Conservation (phyloP, 2,329 filamentous ascomycete species). For the Stagonosporopsis chrysanthemi region DNA sequence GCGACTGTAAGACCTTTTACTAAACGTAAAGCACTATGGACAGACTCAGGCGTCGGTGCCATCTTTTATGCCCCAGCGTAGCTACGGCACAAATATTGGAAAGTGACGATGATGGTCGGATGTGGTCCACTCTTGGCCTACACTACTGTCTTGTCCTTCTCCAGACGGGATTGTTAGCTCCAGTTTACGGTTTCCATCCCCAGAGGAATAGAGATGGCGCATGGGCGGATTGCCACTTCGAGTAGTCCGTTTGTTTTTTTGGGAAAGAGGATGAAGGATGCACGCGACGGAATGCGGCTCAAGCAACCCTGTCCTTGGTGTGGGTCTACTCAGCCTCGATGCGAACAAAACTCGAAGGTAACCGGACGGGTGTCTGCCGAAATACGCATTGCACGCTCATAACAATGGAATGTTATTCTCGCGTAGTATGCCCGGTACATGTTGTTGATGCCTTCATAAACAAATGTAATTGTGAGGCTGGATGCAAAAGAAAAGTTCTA, state of each 20-base stretch:
- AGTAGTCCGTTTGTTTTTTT: neutral
- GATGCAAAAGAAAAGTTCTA: neutral
- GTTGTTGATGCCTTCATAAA: neutral
- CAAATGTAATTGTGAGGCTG: neutral
- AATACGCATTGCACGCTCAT: neutral
- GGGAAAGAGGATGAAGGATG: neutral
- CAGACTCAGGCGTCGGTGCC: constrained; percentile 2
- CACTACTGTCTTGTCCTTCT: constrained; percentile 13
- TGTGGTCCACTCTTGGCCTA: constrained; percentile 5
- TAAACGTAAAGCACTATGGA: constrained; percentile 7
- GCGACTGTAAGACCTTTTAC: constrained; percentile 9
- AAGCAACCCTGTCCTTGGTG: constrained; percentile 4
- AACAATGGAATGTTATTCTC: neutral
- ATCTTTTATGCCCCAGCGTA: constrained; percentile 5
- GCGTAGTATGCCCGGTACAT: neutral
- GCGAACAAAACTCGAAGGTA: neutral
- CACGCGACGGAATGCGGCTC: constrained; percentile 6
- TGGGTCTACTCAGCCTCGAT: neutral
- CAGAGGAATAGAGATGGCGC: neutral
- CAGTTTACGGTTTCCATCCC: neutral
- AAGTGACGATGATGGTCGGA: neutral
- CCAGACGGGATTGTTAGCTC: neutral
- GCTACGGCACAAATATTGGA: neutral
- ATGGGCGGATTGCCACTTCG: neutral
- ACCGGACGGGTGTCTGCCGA: neutral